These are phyloP conservation scores for Naganishia friedmannii DNA, from an alignment of 768 basidiomycete genomes.

Conservation along the genomic window DNA sequence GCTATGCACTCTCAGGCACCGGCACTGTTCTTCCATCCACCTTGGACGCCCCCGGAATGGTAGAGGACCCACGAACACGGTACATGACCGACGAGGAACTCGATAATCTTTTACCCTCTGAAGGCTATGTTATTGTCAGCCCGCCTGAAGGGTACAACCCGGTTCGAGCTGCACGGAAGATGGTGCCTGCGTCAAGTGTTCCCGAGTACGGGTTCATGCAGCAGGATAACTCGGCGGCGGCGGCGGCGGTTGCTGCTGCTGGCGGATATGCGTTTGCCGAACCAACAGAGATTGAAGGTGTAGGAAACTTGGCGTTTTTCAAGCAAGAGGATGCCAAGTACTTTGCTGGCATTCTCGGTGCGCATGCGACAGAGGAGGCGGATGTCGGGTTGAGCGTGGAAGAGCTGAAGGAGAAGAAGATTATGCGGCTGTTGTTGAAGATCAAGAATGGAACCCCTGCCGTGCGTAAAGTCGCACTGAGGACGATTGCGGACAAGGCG, in stretches of 20 bases:
- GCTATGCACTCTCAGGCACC: conserved; percentile 18
- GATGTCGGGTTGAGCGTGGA: conserved; percentile 88
- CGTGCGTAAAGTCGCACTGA: conserved; percentile 92
- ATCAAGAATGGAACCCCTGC: conserved; percentile 99
- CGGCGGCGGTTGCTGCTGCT: conserved; percentile 79
- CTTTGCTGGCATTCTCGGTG: conserved; percentile 77
- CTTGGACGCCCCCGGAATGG: conserved; percentile 35
- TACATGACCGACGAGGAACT: conserved; percentile 94
- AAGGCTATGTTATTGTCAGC: conserved; percentile 84
- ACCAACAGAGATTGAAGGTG: conserved; percentile 96
- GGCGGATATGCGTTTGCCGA: conserved; percentile 76
- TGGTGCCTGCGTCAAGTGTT: conserved; percentile 56
- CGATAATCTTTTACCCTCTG: conserved; percentile 74
- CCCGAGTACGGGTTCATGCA: conserved; percentile 84
- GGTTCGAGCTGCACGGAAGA: conserved; percentile 60
- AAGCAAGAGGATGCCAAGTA: conserved; percentile 97
- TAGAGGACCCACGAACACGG: conserved; percentile 90
- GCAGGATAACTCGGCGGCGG: conserved; percentile 82
- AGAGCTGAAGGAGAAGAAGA: conserved; percentile 99
- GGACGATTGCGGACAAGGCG: conserved; percentile 98
- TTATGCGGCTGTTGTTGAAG: conserved; percentile 94
- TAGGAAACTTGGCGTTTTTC: conserved; percentile 95
- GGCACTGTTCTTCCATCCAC: conserved; percentile 30
- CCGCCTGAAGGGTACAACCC: conserved; percentile 93
- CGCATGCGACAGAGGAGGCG: conserved; percentile 66